Conservation (phyloP, 257 asterid species). For the Petrea volubilis region DNA sequence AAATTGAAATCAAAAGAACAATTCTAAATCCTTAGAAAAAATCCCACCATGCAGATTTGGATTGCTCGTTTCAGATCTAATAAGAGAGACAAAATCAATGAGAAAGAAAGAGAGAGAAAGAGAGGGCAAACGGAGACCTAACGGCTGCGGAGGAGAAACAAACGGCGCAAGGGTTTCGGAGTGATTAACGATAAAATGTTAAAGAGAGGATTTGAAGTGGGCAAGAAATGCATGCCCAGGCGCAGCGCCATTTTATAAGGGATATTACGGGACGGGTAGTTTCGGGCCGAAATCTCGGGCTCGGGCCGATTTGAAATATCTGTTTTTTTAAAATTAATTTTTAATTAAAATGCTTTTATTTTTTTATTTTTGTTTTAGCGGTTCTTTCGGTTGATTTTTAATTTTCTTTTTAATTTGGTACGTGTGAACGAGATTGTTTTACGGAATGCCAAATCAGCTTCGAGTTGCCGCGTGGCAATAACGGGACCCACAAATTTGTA, state of each 20-base stretch:
- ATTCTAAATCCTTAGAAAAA: slow-evolving; percentile 25
- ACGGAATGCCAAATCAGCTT: slow-evolving; percentile 5
- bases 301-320: no score
- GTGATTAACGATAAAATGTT: slow-evolving; percentile 12
- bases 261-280: slow-evolving; percentile 7
- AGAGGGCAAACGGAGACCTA: slow-evolving; percentile 38
- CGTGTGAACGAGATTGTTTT: slow-evolving; percentile 10
- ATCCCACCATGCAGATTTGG: slow-evolving; percentile 51
- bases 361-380: no score
- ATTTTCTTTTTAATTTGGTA: neutral
- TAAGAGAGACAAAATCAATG: no score
- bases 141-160: slow-evolving; percentile 20
- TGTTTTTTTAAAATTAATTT: neutral
- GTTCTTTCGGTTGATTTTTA: neutral
- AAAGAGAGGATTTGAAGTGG: slow-evolving; percentile 28
- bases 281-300: slow-evolving; percentile 28
- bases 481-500: slow-evolving; percentile 11
- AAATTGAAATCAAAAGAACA: slow-evolving; percentile 11
- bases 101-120: neutral
- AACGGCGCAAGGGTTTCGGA: slow-evolving; percentile 4
- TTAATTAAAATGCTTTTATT: neutral
- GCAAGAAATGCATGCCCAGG: slow-evolving; percentile 58
- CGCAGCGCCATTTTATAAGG: slow-evolving; percentile 45
- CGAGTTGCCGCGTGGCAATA: slow-evolving; percentile 48
- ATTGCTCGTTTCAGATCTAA: neutral